These are phyloP conservation scores for Candida arabinofermentans DNA, from an alignment of 805 yeast species.

Conservation along the genomic window DNA sequence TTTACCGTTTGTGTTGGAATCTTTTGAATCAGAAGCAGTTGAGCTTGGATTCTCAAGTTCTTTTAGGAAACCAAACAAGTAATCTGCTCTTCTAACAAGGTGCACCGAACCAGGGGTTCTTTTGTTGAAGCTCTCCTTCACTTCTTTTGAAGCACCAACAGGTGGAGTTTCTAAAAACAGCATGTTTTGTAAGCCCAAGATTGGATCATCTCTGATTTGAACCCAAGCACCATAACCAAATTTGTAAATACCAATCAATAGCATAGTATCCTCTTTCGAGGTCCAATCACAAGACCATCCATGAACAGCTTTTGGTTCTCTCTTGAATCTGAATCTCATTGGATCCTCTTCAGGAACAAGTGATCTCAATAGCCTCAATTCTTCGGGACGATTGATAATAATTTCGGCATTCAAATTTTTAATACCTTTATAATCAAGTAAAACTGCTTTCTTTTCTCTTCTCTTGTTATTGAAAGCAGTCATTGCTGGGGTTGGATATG, in stretches of 20 bases:
- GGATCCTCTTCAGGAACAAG: slow-evolving; percentile 53
- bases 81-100: slow-evolving; percentile 86
- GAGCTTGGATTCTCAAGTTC: slow-evolving; percentile 33
- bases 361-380: slow-evolving; percentile 62
- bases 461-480: slow-evolving; percentile 46
- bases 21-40: slow-evolving; percentile 1
- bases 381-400: slow-evolving; percentile 77
- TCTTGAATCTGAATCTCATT: slow-evolving; percentile 53
- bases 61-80: slow-evolving; percentile 64
- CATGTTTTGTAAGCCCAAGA: slow-evolving; percentile 80
- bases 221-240: slow-evolving; percentile 97
- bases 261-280: slow-evolving; percentile 76
- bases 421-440: slow-evolving; percentile 85
- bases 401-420: slow-evolving; percentile 89
- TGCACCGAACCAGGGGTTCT: slow-evolving; percentile 92
- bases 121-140: slow-evolving; percentile 39
- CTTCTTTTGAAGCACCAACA: slow-evolving; percentile 33
- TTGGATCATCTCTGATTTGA: slow-evolving; percentile 93
- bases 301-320: slow-evolving; percentile 71
- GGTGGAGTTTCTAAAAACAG: slow-evolving; percentile 56
- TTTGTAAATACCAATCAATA: slow-evolving; percentile 81
- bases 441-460: slow-evolving; percentile 83
- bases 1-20: slow-evolving; percentile 7
- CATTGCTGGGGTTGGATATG: slow-evolving; percentile 31
- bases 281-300: slow-evolving; percentile 93